Conservation (phyloP, 2,329 filamentous ascomycete genomes). For the Ceratocystis papillata region DNA sequence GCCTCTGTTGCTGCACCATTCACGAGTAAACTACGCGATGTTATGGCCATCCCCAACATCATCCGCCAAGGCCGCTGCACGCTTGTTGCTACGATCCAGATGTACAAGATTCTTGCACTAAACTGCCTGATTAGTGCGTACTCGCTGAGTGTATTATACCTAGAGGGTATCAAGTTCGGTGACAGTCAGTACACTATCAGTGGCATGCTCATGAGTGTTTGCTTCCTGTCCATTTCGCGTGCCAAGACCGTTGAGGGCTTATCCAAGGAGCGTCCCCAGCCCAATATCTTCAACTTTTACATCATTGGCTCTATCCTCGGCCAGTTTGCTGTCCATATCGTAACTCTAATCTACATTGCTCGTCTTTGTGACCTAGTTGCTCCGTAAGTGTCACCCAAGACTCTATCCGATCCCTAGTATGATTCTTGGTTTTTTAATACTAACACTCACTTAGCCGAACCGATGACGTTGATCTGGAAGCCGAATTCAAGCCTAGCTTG, state of each 20-base stretch:
- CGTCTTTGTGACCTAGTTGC: conserved; percentile 76
- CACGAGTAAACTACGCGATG: conserved; percentile 93
- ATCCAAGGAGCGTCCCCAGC: conserved; percentile 93
- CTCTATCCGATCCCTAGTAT: no score
- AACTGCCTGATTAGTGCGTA: conserved; percentile 98
- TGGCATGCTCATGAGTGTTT: conserved; percentile 99
- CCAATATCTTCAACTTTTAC: conserved; percentile 98
- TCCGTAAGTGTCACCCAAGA: conserved; percentile 49
- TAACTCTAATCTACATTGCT: conserved; percentile 86
- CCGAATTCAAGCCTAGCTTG: conserved; percentile 84
- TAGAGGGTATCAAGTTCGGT: conserved; percentile 98
- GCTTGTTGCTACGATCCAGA: conserved; percentile 95
- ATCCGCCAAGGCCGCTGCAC: conserved; percentile 96
- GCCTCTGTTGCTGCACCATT: conserved; percentile 95
- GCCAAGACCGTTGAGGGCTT: conserved; percentile 90
- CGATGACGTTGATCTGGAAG: conserved; percentile 72
- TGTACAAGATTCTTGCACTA: conserved; percentile 98
- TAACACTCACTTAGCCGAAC: conserved; percentile 37
- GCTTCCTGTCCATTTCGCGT: conserved; percentile 96
- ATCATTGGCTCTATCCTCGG: conserved; percentile 96
- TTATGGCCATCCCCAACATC: conserved; percentile 95
- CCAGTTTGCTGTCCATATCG: conserved; percentile 93
- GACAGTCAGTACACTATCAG: conserved; percentile 98
- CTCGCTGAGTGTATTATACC: conserved; percentile 87
- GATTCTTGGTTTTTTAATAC: conserved; percentile 11